Evolutionary conservation across 805 yeast genomes (phyloP).

Genomic region (Sugiyamaella americana): DNA sequence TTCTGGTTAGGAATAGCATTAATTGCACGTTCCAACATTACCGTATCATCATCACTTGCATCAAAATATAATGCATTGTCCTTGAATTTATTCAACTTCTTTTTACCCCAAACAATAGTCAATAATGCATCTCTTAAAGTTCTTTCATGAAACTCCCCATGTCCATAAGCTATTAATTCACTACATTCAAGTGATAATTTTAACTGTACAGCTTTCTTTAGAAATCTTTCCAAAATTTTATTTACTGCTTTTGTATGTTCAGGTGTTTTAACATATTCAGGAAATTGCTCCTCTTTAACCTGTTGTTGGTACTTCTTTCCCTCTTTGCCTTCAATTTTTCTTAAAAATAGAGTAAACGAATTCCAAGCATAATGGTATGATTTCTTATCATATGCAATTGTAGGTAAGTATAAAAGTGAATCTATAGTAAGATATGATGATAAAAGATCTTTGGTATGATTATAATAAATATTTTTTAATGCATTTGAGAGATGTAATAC

Average conservation of each 20-base stretch:
- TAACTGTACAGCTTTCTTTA: neutral
- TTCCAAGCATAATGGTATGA: neutral
- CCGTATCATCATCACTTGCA: neutral
- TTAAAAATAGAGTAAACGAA: neutral
- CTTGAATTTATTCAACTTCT: neutral
- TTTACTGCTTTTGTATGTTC: too few relatives aligned
- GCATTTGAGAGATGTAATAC: neutral
- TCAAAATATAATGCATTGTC: neutral
- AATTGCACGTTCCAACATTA: neutral
- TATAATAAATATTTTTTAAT: too few relatives aligned
- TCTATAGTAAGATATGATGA: neutral
- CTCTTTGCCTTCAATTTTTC: neutral
- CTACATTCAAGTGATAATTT: neutral
- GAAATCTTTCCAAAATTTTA: neutral
- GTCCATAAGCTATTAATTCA: neutral
- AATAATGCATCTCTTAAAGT: neutral
- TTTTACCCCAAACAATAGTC: neutral
- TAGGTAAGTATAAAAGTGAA: neutral
- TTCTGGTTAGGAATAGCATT: neutral
- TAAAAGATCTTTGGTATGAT: neutral
- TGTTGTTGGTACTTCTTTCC: too few relatives aligned
- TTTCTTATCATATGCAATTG: neutral
- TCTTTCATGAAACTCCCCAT: neutral
- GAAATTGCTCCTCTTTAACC: too few relatives aligned
- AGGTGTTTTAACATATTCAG: too few relatives aligned